Evolutionary conservation across 129 eudicot species (phyloP), one percentile per base, ranked within the genome.

Genomic region (Gnaphalium uliginosum): DNA sequence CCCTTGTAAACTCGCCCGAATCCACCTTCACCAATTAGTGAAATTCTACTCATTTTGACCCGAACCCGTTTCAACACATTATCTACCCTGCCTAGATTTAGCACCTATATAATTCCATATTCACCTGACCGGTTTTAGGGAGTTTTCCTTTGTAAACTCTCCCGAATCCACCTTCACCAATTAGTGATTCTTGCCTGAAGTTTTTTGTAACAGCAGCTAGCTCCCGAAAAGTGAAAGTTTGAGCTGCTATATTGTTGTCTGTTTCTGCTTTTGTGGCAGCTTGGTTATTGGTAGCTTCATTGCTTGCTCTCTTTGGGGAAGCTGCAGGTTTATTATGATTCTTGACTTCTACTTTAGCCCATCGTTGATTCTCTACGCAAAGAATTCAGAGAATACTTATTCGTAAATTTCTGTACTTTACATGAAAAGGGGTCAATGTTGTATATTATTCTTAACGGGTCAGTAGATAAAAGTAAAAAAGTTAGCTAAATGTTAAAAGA

Each of bases 131-230:
- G 1, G 88, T 84, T 83, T 78, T 85, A 4, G 71, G 78, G 69
- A 93, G 88, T 75, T 66, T 79, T 68, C 96, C 98, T 70, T 84
- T 90, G 67, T 90, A 93, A 81, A 93, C 96, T 70, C 96, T 78
- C 68, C 98, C 98, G 70, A 93, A 93, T 57, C 98, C 98, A 60
- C 98, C 98, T 86, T 93, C 98, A 9, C 98, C 98, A 10, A 93
- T 53, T 59, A 93, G 85, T 43, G 89, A 88, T 43, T 86, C 96
- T 74, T 82, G 88, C 17, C 93, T 83, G 82, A 93, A 93, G 77
- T 93, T 93, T 87, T 69, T 90, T 51, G 98, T 90, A 25, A 93
- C 89, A 9, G 86, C 72, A 0, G 98, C 98, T 22, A 93, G 83
- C 78, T 93, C 92, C 46, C 98, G 80, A 75, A 86, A 93, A 29